Conservation (phyloP, 768 basidiomycete genomes). For the Naematelia encephala region DNA sequence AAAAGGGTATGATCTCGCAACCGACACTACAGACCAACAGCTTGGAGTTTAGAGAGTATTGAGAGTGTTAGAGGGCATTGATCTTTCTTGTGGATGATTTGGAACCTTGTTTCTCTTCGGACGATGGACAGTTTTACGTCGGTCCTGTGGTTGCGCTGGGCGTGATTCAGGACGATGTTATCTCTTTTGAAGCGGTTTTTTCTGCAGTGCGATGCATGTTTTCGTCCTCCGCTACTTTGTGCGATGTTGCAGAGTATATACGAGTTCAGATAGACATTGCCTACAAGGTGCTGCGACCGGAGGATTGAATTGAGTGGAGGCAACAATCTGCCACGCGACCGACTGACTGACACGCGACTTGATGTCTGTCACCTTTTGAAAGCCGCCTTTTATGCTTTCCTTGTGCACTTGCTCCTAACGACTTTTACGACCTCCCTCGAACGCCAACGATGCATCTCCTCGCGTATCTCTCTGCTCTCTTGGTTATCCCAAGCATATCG, state of each 20-base stretch:
- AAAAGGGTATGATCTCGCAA: constrained; percentile 45
- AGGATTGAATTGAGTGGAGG: too few relatives aligned
- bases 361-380: neutral
- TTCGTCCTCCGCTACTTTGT: too few relatives aligned
- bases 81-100: neutral
- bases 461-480: neutral
- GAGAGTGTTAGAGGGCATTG: constrained; percentile 4
- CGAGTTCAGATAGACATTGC: neutral
- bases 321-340: neutral
- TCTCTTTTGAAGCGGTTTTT: neutral
- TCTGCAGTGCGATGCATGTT: neutral
- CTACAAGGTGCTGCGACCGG: neutral
- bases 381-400: too few relatives aligned
- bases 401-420: too few relatives aligned
- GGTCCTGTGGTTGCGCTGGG: neutral
- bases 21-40: constrained; percentile 47
- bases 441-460: neutral
- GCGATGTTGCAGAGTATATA: too few relatives aligned
- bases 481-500: neutral
- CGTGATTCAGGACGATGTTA: neutral
- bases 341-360: neutral
- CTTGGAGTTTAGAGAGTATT: constrained; percentile 46
- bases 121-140: neutral
- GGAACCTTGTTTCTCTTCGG: neutral
- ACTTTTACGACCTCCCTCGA: neutral